Conservation (phyloP, 441 rosid genomes). For the Macaranga tanarius region DNA sequence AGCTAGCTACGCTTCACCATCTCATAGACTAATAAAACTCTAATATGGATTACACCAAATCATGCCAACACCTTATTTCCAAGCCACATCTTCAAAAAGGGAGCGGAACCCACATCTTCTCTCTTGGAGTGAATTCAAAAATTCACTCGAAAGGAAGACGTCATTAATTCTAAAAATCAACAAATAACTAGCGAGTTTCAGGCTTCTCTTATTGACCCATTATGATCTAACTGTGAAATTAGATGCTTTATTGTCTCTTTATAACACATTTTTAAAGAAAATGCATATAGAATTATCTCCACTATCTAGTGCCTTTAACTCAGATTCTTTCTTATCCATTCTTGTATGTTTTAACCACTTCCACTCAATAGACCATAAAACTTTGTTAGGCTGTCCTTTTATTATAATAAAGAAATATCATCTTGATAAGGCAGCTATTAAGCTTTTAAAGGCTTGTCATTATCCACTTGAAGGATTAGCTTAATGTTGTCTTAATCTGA, state of each 20-base stretch:
- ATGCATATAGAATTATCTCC: conserved; percentile 15
- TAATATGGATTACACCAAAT: conserved; percentile 11
- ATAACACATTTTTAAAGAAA: conserved; percentile 18
- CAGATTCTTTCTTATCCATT: conserved; percentile 13
- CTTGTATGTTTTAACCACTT: conserved; percentile 15
- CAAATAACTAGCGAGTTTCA: conserved; percentile 12
- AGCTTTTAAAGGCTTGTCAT: conserved; percentile 15
- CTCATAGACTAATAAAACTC: conserved; percentile 12
- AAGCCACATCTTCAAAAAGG: conserved; percentile 12
- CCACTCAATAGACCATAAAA: conserved; percentile 18
- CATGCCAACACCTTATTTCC: not conserved
- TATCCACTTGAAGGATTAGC: conserved; percentile 16
- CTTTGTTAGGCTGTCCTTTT: conserved; percentile 17
- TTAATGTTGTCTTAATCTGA: conserved; percentile 11
- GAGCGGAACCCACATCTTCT: not conserved
- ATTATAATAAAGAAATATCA: conserved; percentile 5
- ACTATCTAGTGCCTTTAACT: conserved; percentile 15
- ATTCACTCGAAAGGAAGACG: not conserved
- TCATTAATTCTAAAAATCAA: conserved; percentile 10
- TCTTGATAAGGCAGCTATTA: conserved; percentile 11
- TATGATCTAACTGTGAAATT: conserved; percentile 31
- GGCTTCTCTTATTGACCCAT: conserved; percentile 21
- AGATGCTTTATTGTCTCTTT: conserved; percentile 27
- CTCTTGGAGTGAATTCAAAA: not conserved
- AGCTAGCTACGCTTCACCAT: conserved; percentile 24